Evolutionary conservation across 1,284 basidiomycete genomes (phyloP).

Genomic region (Ganoderma sinense): DNA sequence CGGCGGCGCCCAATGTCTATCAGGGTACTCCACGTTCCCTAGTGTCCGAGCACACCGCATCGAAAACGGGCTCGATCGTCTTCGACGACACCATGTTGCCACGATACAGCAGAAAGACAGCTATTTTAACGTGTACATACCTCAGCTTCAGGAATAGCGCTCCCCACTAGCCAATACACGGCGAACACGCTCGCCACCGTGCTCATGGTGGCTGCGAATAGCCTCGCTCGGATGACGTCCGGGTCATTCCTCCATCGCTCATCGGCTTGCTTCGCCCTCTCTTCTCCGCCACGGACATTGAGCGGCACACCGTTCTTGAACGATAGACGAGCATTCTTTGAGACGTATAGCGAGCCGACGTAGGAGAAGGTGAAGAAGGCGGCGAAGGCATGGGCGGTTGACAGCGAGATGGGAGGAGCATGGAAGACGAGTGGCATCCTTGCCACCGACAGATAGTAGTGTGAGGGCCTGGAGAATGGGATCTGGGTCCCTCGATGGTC

Average conservation of each 20-base stretch:
- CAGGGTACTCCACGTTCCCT: background rate
- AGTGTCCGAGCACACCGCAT: constrained; percentile 7
- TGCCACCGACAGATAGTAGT: background rate
- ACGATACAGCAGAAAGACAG: constrained; percentile 9
- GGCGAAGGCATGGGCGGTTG: constrained; percentile 38
- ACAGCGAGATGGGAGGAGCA: constrained; percentile 34
- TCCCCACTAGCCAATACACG: constrained; percentile 50
- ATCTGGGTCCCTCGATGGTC: background rate
- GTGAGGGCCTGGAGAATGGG: background rate
- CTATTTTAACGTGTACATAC: constrained; percentile 30
- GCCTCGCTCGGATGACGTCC: constrained; percentile 73
- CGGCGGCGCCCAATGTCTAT: background rate
- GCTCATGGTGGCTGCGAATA: constrained; percentile 64
- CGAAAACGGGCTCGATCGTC: background rate
- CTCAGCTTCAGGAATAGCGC: constrained; percentile 39
- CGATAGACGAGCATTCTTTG: constrained; percentile 36
- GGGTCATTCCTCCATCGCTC: constrained; percentile 78
- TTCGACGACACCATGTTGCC: background rate
- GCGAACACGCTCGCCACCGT: constrained; percentile 59
- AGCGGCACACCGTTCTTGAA: constrained; percentile 27
- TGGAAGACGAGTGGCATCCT: constrained; percentile 34
- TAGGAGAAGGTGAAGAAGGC: constrained; percentile 40
- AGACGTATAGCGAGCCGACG: constrained; percentile 42
- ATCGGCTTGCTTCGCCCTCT: constrained; percentile 30
- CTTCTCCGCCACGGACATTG: constrained; percentile 27